Base-by-base conservation (phyloP, 2,329 filamentous ascomycete species). In the Niveomyces coronatus region DNA sequence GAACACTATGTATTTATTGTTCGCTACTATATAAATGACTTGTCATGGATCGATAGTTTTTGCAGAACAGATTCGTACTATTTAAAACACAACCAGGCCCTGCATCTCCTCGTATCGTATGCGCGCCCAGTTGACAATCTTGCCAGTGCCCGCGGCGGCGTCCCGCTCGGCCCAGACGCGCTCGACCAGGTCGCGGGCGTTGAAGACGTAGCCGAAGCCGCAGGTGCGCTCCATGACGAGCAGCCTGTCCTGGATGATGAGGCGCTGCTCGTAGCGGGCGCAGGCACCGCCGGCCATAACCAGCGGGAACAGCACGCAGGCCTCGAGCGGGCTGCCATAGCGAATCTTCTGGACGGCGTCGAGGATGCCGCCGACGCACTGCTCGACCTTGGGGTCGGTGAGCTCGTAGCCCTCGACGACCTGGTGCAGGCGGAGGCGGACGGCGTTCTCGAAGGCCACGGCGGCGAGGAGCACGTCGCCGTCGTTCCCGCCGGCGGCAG, bases 151-250 rank as follows among this genome's bases (percentile, higher is more conserved):
- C 4, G 48, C 47, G 5, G 47, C 42, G 19, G 52, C 40, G 26
- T 58, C 55, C 24, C 55, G 40, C 40, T 49, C 47, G 9, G 42
- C 45, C 63, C 63, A 66, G 0, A 65, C 61, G 4, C 53, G 52
- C 39, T 64, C 59, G 3, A 65, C 51, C 10, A 66, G 44, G 27
- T 60, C 55, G 27, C 61, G 46, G 1, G 59, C 57, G 23, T 62
- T 57, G 24, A 61, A 56, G 3, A 66, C 58, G 47, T 66, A 63
- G 4, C 57, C 57, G 39, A 65, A 65, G 0, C 62, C 62, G 19
- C 61, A 53, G 0, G 62, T 65, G 23, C 60, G 52, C 45, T 66
- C 62, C 60, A 66, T 65, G 11, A 65, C 56, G 47, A 64, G 52
- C 35, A 64, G 49, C 4, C 61, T 49, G 42, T 64, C 59, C 28